Conservation (phyloP, 2,329 filamentous ascomycete species). For the Fusarium sp. region DNA sequence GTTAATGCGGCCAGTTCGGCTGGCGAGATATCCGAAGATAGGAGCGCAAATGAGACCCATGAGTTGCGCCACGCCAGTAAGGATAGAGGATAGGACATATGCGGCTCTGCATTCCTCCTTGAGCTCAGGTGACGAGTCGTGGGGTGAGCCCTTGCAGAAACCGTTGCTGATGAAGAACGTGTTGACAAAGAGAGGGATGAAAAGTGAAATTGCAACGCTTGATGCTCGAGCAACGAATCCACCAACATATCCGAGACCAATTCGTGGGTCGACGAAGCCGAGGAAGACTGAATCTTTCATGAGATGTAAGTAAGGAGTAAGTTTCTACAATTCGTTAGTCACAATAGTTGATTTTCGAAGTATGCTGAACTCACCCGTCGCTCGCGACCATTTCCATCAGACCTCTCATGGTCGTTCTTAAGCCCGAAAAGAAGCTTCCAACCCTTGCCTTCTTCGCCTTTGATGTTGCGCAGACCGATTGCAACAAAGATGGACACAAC, state of each 20-base stretch:
- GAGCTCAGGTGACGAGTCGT: slow-evolving; percentile 78
- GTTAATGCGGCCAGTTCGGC: slow-evolving; percentile 76
- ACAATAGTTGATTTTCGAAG: neutral
- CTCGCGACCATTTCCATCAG: slow-evolving; percentile 35
- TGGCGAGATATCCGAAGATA: slow-evolving; percentile 88
- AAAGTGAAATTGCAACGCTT: slow-evolving; percentile 94
- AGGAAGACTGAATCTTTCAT: slow-evolving; percentile 76
- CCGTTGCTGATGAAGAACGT: slow-evolving; percentile 88
- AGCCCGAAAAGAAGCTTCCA: slow-evolving; percentile 71
- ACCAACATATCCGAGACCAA: slow-evolving; percentile 90
- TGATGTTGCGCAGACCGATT: slow-evolving; percentile 78
- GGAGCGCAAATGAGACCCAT: slow-evolving; percentile 89
- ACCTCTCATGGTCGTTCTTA: slow-evolving; percentile 47
- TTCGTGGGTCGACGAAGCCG: slow-evolving; percentile 82
- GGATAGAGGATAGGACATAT: slow-evolving; percentile 87
- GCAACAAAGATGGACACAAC: slow-evolving; percentile 82
- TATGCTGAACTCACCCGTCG: slow-evolving; percentile 49
- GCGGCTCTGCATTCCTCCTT: slow-evolving; percentile 89
- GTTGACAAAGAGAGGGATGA: slow-evolving; percentile 94
- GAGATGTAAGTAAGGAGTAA: slow-evolving; percentile 72
- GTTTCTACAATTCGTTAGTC: slow-evolving; percentile 48
- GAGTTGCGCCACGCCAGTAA: slow-evolving; percentile 92
- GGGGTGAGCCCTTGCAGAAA: slow-evolving; percentile 78
- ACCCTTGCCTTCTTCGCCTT: slow-evolving; percentile 84
- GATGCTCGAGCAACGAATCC: slow-evolving; percentile 96